Evolutionary conservation across 2,329 filamentous ascomycete genomes (phyloP).

Genomic region (Teratosphaeria gauchensis): DNA sequence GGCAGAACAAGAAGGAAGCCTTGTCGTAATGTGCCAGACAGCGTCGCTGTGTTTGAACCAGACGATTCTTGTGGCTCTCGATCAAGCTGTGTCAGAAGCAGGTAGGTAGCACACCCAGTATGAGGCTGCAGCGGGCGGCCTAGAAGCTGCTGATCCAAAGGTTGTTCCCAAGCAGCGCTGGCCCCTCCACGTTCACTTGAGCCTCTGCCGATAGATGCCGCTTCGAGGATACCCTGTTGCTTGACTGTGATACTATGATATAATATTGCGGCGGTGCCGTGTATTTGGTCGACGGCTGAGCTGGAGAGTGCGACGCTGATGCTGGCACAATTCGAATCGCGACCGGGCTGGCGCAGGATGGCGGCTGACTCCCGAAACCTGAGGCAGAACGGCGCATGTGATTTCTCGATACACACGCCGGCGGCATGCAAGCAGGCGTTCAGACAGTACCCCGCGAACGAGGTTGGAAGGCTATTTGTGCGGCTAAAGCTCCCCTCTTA

Average conservation of each 20-base stretch:
- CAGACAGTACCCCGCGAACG: neutral
- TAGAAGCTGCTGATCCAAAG: neutral
- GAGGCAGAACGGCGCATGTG: neutral
- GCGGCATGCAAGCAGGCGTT: neutral
- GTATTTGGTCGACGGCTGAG: neutral
- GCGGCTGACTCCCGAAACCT: neutral
- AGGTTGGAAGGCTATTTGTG: neutral
- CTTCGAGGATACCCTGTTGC: neutral
- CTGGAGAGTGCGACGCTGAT: neutral
- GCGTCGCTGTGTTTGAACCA: neutral
- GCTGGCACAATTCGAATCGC: neutral
- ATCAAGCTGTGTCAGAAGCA: neutral
- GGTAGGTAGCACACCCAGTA: neutral
- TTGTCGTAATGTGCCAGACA: neutral
- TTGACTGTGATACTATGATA: neutral
- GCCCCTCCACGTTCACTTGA: conserved; percentile 1
- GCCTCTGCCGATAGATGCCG: conserved; percentile 1
- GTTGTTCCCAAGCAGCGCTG: neutral
- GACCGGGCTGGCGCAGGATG: neutral
- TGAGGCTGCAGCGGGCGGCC: neutral
- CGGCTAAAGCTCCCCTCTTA: neutral
- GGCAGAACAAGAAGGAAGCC: neutral
- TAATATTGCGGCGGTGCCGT: neutral
- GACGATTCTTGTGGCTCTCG: neutral
- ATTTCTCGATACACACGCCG: neutral